Evolutionary conservation across 306 rosid genomes (phyloP), one percentile per base, ranked within the genome.

Genomic region (Begonia masoniana): DNA sequence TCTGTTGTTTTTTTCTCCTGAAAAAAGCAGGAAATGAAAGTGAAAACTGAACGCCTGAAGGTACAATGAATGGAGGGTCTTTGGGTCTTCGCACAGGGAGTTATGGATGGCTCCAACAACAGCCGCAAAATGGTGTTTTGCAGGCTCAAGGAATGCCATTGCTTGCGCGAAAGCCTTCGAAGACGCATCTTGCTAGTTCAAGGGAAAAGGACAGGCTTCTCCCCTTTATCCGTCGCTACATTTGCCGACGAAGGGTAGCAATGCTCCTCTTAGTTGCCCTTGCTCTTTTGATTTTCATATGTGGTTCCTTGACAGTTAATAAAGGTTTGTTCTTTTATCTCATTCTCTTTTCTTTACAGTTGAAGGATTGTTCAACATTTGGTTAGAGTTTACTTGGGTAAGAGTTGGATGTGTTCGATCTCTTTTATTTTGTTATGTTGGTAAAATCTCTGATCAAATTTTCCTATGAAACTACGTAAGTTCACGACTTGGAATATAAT

Each of bases 11-110:
- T 17, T 17, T 17, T 17, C 19, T 17, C 19, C 19, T 17, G 1
- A 17, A 17, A 17, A 17, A 17, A 17, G 19, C 35, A 54, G 82
- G 88, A 75, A 60, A 82, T 89, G 95, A 82, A 55, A 64, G 71
- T 59, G 50, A 67, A 64, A 62, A 17, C 59, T 58, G 58, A 65
- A 62, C 60, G 56, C 63, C 69, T 75, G 76, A 76, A 83, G 75
- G 65, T 66, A 68, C 68, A 70, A 83, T 85, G 96, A 82, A 63
- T 62, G 94, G 97, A 77, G 88, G 77, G 86, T 77, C 92, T 78
- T 81, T 83, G 75, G 96, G 94, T 73, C 68, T 75, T 51, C 87
- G 97, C 46, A 76, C 94, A 10, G 82, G 78, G 56, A 85, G 97
- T 71, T 66, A 69, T 68, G 91, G 83, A 55, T 63, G 84, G 54